Percentiles rank a stretch among this genome's conserved stretches.
Conservation (phyloP, 2,329 filamentous ascomycete genomes). For the Botrytis sinoallii region DNA sequence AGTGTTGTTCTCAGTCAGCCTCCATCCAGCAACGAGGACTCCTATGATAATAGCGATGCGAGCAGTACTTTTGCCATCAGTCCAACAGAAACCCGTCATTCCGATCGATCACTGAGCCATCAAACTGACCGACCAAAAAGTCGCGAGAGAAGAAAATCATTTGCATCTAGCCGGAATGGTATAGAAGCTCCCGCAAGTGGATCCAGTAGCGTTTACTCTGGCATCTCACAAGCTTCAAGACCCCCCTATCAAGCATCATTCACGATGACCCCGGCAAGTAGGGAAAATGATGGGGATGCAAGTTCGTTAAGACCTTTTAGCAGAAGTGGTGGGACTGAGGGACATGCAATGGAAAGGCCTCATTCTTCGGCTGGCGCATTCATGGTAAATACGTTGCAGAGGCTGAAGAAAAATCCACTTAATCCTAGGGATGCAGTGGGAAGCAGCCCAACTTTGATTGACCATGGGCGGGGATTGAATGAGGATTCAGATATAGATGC, state of each 20-base stretch:
- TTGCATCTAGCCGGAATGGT: slow-evolving; percentile 33
- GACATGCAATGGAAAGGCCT: slow-evolving; percentile 11
- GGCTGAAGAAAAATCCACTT: not conserved
- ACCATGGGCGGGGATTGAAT: not conserved
- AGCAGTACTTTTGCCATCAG: slow-evolving; percentile 32
- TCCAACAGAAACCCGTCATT: slow-evolving; percentile 28
- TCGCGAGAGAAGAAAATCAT: slow-evolving; percentile 30
- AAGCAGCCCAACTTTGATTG: not conserved
- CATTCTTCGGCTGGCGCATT: not conserved
- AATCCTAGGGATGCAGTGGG: not conserved
- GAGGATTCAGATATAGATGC: not conserved
- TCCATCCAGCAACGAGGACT: slow-evolving; percentile 34
- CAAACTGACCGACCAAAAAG: slow-evolving; percentile 31
- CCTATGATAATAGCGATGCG: slow-evolving; percentile 36
- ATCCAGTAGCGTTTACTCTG: slow-evolving; percentile 33
- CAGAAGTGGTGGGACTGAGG: slow-evolving; percentile 20
- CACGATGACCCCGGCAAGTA: slow-evolving; percentile 33
- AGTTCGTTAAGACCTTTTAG: slow-evolving; percentile 6
- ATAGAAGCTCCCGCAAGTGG: slow-evolving; percentile 30
- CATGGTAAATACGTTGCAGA: not conserved
- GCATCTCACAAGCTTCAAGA: slow-evolving; percentile 22
- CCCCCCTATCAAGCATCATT: slow-evolving; percentile 27
- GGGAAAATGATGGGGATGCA: slow-evolving; percentile 21
- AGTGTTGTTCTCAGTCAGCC: slow-evolving; percentile 34
- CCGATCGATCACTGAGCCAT: slow-evolving; percentile 25